Conservation (phyloP, 2,329 filamentous ascomycete genomes). For the Teratosphaeria destructans region DNA sequence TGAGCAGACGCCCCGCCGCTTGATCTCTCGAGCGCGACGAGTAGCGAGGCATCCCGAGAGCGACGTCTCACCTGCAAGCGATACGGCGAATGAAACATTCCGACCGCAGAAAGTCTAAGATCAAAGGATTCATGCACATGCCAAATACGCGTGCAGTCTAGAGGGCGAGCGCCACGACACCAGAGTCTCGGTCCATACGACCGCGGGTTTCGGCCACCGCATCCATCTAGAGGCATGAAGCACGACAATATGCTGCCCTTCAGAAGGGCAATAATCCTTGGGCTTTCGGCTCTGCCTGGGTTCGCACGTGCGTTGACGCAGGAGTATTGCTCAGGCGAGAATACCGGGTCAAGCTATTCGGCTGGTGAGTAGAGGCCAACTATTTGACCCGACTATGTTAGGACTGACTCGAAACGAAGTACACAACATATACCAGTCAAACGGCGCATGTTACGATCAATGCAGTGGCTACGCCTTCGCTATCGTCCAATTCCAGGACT, state of each 20-base stretch:
- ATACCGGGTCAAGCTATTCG: slow-evolving; percentile 27
- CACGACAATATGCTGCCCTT: slow-evolving; percentile 17
- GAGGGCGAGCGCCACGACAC: background rate
- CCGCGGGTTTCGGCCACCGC: background rate
- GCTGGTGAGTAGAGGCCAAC: slow-evolving; percentile 23
- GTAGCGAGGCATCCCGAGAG: background rate
- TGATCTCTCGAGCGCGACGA: background rate
- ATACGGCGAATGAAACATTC: background rate
- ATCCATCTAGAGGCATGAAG: background rate
- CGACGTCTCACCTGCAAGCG: background rate
- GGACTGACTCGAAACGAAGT: slow-evolving; percentile 14
- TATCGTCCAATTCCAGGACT: slow-evolving; percentile 53
- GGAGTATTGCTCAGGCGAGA: slow-evolving; percentile 36
- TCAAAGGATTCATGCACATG: background rate
- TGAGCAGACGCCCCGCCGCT: background rate
- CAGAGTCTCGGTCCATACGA: background rate
- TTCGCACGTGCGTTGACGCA: slow-evolving; percentile 15
- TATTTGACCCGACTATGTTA: background rate
- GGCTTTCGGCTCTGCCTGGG: background rate
- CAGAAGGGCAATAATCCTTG: slow-evolving; percentile 5
- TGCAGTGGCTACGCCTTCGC: slow-evolving; percentile 58
- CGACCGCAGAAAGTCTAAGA: background rate
- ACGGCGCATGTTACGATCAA: slow-evolving; percentile 54
- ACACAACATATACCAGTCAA: slow-evolving; percentile 46
- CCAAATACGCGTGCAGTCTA: background rate